Base-by-base conservation (phyloP, 352 stramenopile genomes). In the Globisporangium mamillatum region DNA sequence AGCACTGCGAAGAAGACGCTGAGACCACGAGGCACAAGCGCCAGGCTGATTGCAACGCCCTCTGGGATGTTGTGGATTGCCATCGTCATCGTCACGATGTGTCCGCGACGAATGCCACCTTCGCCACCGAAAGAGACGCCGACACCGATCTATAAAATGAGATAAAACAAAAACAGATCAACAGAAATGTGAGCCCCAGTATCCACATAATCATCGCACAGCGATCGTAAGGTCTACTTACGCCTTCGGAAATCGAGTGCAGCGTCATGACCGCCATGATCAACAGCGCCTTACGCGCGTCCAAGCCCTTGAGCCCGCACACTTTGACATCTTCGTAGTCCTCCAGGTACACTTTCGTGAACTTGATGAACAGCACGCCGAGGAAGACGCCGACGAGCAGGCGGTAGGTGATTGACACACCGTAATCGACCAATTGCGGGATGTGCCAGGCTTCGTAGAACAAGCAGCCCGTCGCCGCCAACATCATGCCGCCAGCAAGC, bases 231-330 rank as follows among this genome's bases (percentile, higher is more conserved):
- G 50, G 20, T 8, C n/a, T 22, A 78, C 74, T 61, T 80, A 98
- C 93, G 41, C 97, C 97, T 84, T 99, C 97, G 20, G 95, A 98
- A 66, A 99, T 98, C 1, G 95, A 99, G 85, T 99, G 97, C 60
- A 99, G 79, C 25, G 96, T 99, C 97, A 99, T 99, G 32, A 99
- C 97, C 25, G 98, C 97, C 79, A 99, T 98, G 73, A 99, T 99
- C 22, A 99, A 76, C 46, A 99, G 74, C 48, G 98, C 89, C 71
- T 97, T 97, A 64, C 89, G 88, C 20, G 92, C 92, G 75, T 98
- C 89, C 36, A 97, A 70, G 53, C 82, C 78, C 27, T 89, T 78
- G 8, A 92, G 63, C 20, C 83, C 81, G 58, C 85, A 91, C 64
- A 98, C 78, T 64, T 97, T 96, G 38, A 98, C 82, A 70, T 98